Conservation (phyloP, 257 asterid species). For the Solanum phureja region DNA sequence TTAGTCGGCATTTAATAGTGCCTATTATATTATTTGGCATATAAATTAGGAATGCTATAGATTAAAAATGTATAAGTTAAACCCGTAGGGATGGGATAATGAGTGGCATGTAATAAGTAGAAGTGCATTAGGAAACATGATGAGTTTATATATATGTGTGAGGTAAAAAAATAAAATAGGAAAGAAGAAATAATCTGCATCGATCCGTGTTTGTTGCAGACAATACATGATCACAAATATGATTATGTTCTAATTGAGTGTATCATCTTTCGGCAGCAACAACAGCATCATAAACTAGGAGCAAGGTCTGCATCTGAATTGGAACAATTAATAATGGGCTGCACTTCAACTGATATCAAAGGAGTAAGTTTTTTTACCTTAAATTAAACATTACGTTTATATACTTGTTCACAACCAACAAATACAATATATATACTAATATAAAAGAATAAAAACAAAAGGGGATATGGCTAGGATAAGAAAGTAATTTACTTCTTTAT, state of each 20-base stretch:
- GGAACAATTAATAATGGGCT: conserved; percentile 96
- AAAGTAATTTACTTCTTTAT: conserved; percentile 8
- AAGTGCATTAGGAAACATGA: background rate
- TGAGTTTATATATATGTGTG: background rate
- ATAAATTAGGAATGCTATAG: too few species aligned
- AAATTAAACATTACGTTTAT: background rate
- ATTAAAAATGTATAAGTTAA: background rate
- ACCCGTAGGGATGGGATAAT: background rate
- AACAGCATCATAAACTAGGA: conserved; percentile 52
- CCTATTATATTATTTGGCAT: too few species aligned
- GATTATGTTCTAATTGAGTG: conserved; percentile 36
- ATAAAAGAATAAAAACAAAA: background rate
- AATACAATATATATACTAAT: background rate
- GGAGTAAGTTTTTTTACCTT: conserved; percentile 46
- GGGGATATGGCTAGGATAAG: background rate
- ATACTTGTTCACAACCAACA: background rate
- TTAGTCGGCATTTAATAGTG: too few species aligned
- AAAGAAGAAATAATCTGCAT: conserved; percentile 21
- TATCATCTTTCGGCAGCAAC: conserved; percentile 31
- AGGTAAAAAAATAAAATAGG: conserved; percentile 9
- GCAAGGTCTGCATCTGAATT: conserved; percentile 93
- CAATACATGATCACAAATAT: conserved; percentile 67
- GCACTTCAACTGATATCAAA: conserved; percentile 73
- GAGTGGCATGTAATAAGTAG: background rate
- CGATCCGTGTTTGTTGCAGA: conserved; percentile 26